Base-by-base conservation (phyloP, 306 rosid species). In the Abrus precatorius region DNA sequence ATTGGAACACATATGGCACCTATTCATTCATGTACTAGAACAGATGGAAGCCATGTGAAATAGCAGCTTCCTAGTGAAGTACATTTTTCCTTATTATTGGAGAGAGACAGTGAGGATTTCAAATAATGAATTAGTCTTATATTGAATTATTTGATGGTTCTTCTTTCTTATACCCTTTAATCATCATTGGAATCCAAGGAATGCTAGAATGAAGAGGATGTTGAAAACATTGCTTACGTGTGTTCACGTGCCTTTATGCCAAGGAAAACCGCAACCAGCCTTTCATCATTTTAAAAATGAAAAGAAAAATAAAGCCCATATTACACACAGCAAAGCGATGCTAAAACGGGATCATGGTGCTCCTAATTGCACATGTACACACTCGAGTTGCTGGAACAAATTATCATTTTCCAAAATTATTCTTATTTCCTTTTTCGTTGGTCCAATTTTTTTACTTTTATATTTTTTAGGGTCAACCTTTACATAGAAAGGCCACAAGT, bases 31-130 rank as follows among this genome's bases (percentile, higher is more conserved):
- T 69, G 80, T 52, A 53, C 54, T 29, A 13, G 8, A 62, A 69
- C 81, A 83, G 54, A 83, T 77, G 89, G 85, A 78, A 50, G 80
- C 82, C 98, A 91, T 86, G 97, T 90, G 97, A 90, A 87, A 80
- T 75, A 62, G 90, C 95, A 87, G 91, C 95, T 89, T 89, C 95
- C 87, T 77, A 49, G 74, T 81, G 87, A 88, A 86, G 85, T 69
- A 55, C 85, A 76, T 82, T 30, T 63, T 74, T 59, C 69, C 82
- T 69, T 68, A 86, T 91, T 66, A 84, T 87, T 85, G 80, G 89
- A 84, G 80, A 83, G 82, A 86, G 84, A 74, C 6, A 57, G 11
- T 40, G 55, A 48, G 27, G 69, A 69, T 73, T 82, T 78, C 49
- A 83, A 59, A 74, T 69, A 56, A 50, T 85, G 61, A 72, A 67